Conservation (phyloP, 1,139 yeast genomes). For the Pneumocystis oryctolagi region DNA sequence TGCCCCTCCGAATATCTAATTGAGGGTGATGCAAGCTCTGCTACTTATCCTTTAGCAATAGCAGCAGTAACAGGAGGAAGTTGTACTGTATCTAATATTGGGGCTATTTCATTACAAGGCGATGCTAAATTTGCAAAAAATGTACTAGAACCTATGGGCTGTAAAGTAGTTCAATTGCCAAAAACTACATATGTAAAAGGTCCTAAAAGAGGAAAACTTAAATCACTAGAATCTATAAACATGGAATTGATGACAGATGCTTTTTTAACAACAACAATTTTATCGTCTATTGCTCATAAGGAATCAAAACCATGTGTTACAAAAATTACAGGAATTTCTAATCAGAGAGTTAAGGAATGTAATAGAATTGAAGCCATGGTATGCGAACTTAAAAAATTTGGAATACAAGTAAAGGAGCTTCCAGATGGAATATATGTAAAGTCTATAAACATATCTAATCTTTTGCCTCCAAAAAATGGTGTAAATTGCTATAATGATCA, state of each 20-base stretch:
- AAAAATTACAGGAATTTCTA: conserved; percentile 85
- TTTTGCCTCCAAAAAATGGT: conserved; percentile 35
- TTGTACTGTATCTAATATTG: conserved; percentile 88
- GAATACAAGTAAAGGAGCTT: conserved; percentile 56
- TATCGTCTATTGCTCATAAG: conserved; percentile 67
- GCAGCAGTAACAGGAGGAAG: conserved; percentile 96
- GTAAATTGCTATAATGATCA: conserved; percentile 83
- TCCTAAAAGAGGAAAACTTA: conserved; percentile 53
- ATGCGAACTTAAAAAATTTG: conserved; percentile 72
- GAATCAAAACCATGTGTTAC: conserved; percentile 37
- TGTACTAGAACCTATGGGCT: conserved; percentile 90
- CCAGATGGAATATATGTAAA: conserved; percentile 84
- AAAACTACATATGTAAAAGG: conserved; percentile 86
- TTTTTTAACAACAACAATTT: conserved; percentile 87
- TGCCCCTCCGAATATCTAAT: conserved; percentile 77
- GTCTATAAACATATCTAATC: conserved; percentile 31
- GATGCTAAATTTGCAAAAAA: conserved; percentile 95
- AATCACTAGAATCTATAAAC: conserved; percentile 62
- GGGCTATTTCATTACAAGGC: conserved; percentile 83
- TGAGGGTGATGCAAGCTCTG: conserved; percentile 97
- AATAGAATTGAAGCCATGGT: conserved; percentile 94
- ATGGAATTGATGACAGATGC: conserved; percentile 99
- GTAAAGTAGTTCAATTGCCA: conserved; percentile 65
- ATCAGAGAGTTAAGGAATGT: conserved; percentile 95
- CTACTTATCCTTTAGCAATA: conserved; percentile 92